Conservation (phyloP, 352 stramenopile genomes). For the Pythium dissimile region DNA sequence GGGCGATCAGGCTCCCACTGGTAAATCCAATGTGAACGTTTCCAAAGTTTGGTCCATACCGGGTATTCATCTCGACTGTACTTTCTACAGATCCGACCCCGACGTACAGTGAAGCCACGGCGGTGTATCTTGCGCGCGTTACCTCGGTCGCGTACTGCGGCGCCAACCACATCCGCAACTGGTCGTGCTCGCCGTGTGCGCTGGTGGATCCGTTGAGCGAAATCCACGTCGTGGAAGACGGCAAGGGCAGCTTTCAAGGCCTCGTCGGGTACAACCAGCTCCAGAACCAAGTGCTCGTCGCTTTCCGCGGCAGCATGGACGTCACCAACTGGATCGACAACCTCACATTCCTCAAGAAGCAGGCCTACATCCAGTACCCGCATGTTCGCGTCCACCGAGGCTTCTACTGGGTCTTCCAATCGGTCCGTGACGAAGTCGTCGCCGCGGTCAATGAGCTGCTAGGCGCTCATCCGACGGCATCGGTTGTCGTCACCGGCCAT, state of each 20-base stretch:
- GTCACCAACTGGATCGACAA: conserved; percentile 85
- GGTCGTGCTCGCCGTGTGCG: conserved; percentile 68
- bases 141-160: conserved; percentile 79
- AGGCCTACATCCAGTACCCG: conserved; percentile 57
- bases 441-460: conserved; percentile 30
- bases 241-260: conserved; percentile 73
- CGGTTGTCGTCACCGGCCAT: conserved; percentile 66
- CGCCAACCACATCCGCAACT: conserved; percentile 56
- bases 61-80: background rate
- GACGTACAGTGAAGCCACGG: conserved; percentile 62
- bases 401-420: conserved; percentile 81
- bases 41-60: background rate
- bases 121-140: conserved; percentile 71
- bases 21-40: background rate
- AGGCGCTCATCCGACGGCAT: conserved; percentile 35
- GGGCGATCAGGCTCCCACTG: background rate
- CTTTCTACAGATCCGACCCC: conserved; percentile 1
- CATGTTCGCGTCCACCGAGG: conserved; percentile 64
- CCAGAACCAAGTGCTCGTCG: conserved; percentile 56
- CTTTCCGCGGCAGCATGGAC: conserved; percentile 83
- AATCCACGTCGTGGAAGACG: conserved; percentile 61
- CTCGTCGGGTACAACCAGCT: conserved; percentile 65
- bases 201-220: conserved; percentile 48
- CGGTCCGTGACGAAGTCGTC: conserved; percentile 51
- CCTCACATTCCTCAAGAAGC: conserved; percentile 76